Percentiles rank a stretch among this genome's conserved stretches.
Evolutionary conservation across 139 green algal genomes (phyloP).

Genomic region (Parachlorella kessleri): DNA sequence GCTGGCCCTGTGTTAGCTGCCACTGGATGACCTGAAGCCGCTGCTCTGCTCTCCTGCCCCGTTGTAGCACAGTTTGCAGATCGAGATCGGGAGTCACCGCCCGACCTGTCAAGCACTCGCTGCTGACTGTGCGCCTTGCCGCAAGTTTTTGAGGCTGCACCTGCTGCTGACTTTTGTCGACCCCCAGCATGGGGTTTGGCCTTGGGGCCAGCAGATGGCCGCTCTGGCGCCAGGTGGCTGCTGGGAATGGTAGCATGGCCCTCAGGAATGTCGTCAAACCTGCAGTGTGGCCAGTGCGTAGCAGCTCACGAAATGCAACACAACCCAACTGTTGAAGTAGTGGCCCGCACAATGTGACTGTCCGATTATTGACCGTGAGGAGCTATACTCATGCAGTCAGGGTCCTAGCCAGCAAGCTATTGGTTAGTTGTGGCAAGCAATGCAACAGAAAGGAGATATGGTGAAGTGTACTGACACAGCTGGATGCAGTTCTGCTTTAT

Average conservation of each 20-base stretch:
- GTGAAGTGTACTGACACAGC: no score
- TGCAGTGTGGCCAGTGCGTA: neutral
- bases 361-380: no score
- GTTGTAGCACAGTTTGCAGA: neutral
- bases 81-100: neutral
- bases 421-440: neutral
- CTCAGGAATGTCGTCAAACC: constrained; percentile 12
- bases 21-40: neutral
- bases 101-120: constrained; percentile 9
- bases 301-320: no score
- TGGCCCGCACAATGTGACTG: no score
- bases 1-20: no score
- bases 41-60: neutral
- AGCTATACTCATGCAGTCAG: no score
- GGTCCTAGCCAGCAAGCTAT: no score
- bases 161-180: neutral
- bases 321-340: no score
- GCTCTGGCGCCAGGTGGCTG: no score
- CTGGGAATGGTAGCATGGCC: constrained; percentile 1
- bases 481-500: no score
- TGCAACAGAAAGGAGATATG: no score
- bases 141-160: neutral
- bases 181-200: neutral
- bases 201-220: neutral
- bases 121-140: neutral